Evolutionary conservation across 768 basidiomycete species (phyloP), one percentile per base, ranked within the genome.

Genomic region (Nidula microcarpa): DNA sequence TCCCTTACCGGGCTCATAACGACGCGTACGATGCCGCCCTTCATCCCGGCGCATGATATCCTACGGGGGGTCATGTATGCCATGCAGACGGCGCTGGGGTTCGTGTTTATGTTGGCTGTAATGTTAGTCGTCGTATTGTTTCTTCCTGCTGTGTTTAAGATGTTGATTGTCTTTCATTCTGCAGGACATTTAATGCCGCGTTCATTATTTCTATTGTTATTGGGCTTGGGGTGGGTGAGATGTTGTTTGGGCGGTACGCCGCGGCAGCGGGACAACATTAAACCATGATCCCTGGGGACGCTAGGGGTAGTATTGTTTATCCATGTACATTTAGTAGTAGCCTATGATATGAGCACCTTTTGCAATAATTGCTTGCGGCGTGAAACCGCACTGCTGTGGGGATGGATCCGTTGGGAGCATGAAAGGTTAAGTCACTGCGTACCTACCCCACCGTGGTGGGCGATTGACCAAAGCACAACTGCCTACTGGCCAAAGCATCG

Each of bases 81-180:
- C 7, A 69, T 73, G 4, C 85, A 90, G 50, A 59, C 75, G 0
- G 69, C 76, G 13, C 56, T 95, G 35, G 69, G 69, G 6, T 82
- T 86, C 57, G 66, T 82, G 11, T 78, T 93, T 62, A 94, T 94
- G 93, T 68, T 91, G 52, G 74, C 75, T 0, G 73, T 87, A 52
- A 91, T 91, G 87, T 89, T 55, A 43, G 83, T 74, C 17, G 7
- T 8, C 17, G 37, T 39, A 8, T n/a, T 8, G 37, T 39, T 39
- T 9, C 44, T 45, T 47, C 41, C 10, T 23, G 7, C 7, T 6
- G 6, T 8, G 30, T 50, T 41, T 23, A 16, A 10, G 14, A 14
- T 32, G 30, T 50, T 41, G 7, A 16, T 30, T 34, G n/a, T 32
- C 17, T 34, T 50, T 14, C 41, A 14, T 13, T 34, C 16, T 6